Evolutionary conservation across 257 asterid species (phyloP), one percentile per base, ranked within the genome.

Genomic region (Solanum medicagineum): DNA sequence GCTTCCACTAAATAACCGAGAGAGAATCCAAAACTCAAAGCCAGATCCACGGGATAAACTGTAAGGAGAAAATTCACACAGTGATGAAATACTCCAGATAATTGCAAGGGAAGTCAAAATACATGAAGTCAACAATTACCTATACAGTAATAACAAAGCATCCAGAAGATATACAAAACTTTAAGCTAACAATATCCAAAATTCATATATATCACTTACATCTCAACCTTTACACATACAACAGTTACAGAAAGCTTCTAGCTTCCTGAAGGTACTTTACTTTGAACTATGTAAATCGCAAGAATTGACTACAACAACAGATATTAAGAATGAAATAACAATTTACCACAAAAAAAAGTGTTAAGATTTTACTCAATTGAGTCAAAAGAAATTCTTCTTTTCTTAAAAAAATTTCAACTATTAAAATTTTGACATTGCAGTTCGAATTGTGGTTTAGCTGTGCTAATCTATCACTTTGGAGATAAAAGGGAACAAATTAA

Each of bases 1-100:
- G 75, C 90, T 88, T 59, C 89, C 94, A 69, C n/a, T 44, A 47
- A 62, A 81, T 82, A 36, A 80, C 74, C 55, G 22, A 24, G 80
- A 89, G 93, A 93, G 87, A 87, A 89, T 75, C 59, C 73, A 65
- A 47, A 32, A 44, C 17, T 60, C 44, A 81, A 44, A 65, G 75
- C 73, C 56, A 65, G 57, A 81, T 26, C 57, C 59, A 81, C 59
- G 1, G 14, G 57, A 40, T 66, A 62, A 82, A 62, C 85, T 82
- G 85, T 45, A 82, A 82, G 36, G 20, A 62, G 32, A 45, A 82
- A 59, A 63, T 82, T 42, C 36, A 59, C 62, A 62, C 5, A 2
- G 15, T 60, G 44, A 66, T 16, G 26, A 40, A 20, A n/a, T 82
- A 36, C 65, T 53, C 65, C 65, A 79, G 44, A 4, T 16, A 79